These are phyloP conservation scores for Gleditsia sinensis DNA, from an alignment of 306 rosid species.

Conservation along the genomic window DNA sequence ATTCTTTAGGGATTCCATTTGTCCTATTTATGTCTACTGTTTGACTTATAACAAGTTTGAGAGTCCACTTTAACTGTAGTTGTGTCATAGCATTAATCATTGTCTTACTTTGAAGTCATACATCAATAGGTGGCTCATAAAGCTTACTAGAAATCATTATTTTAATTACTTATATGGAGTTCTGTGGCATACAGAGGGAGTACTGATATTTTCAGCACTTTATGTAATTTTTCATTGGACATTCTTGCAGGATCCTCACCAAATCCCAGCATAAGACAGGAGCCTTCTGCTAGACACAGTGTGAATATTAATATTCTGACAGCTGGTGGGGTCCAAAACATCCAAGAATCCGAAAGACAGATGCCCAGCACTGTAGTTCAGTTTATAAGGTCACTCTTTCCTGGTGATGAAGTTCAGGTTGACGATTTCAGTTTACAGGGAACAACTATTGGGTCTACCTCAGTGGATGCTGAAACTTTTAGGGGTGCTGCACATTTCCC, in stretches of 20 bases:
- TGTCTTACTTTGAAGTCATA: slow-evolving; percentile 5
- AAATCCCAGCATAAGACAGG: slow-evolving; percentile 55
- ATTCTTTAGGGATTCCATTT: slow-evolving; percentile 35
- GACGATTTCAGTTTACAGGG: slow-evolving; percentile 73
- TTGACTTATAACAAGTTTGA: slow-evolving; percentile 3
- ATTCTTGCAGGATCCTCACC: slow-evolving; percentile 53
- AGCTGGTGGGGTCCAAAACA: slow-evolving; percentile 72
- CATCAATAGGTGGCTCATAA: too few species aligned
- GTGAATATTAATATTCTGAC: slow-evolving; percentile 66
- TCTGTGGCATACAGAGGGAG: slow-evolving; percentile 1
- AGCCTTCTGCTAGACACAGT: slow-evolving; percentile 52
- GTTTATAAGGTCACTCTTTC: slow-evolving; percentile 68
- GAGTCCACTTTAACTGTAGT: not conserved
- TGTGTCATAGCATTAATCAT: too few species aligned
- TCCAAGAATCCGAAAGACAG: slow-evolving; percentile 74
- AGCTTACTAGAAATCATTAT: not conserved
- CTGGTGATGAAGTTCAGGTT: slow-evolving; percentile 84
- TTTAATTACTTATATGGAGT: not conserved
- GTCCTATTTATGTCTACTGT: slow-evolving; percentile 24
- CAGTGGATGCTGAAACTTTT: slow-evolving; percentile 59
- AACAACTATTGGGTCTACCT: slow-evolving; percentile 41
- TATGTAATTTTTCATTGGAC: slow-evolving; percentile 28
- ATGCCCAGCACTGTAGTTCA: slow-evolving; percentile 64
- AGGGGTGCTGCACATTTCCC: slow-evolving; percentile 42
- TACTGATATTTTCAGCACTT: not conserved